Percentiles rank a stretch among this genome's conserved stretches.
Evolutionary conservation across 176 grass and related monocot species (phyloP).

Genomic region (Musa beccarii): DNA sequence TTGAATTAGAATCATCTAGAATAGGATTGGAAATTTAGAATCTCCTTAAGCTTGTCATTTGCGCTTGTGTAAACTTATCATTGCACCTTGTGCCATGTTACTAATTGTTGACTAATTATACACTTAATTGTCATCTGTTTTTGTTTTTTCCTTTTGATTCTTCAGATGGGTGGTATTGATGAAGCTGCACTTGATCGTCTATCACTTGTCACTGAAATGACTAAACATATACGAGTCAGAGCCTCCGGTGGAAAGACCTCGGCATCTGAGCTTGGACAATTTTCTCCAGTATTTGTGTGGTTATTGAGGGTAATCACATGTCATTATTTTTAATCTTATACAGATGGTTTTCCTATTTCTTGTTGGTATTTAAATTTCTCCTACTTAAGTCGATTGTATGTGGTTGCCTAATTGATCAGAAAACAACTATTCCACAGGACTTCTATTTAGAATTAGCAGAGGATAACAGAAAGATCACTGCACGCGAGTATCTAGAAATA

Average conservation of each 20-base stretch:
- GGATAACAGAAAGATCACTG: conserved; percentile 90
- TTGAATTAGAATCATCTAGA: no score
- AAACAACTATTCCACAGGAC: conserved; percentile 34
- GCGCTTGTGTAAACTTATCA: no score
- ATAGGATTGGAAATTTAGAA: no score
- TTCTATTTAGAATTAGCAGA: conserved; percentile 93
- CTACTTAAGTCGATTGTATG: no score
- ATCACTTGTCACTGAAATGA: conserved; percentile 98
- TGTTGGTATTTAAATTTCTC: not conserved
- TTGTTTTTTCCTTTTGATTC: not conserved
- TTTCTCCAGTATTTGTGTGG: conserved; percentile 98
- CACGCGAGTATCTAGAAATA: conserved; percentile 83
- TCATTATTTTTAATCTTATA: not conserved
- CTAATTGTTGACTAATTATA: not conserved
- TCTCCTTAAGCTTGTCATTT: no score
- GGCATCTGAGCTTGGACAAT: conserved; percentile 82
- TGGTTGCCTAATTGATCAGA: not conserved
- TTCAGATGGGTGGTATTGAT: conserved; percentile 97
- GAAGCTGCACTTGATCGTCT: conserved; percentile 86
- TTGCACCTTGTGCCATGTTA: not conserved
- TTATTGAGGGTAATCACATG: conserved; percentile 57
- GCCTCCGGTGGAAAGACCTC: conserved; percentile 79
- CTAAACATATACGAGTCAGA: conserved; percentile 92
- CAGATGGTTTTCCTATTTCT: not conserved
- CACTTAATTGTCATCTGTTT: not conserved